Conservation (phyloP, 2,329 filamentous ascomycete species). For the Trichoderma citrinoviride region DNA sequence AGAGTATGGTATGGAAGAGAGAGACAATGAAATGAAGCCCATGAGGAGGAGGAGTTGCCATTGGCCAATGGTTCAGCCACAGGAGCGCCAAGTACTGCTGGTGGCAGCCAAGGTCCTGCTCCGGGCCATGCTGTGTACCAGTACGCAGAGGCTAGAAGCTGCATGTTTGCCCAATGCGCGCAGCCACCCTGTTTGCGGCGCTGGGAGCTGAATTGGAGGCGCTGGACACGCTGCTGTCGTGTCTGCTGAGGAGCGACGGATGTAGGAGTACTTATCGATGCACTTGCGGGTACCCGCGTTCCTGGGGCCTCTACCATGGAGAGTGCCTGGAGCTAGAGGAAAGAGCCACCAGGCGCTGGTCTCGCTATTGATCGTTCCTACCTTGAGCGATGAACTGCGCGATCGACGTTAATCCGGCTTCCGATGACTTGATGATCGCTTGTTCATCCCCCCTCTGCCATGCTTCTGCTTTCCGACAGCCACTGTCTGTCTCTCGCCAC, state of each 20-base stretch:
- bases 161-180: too few species aligned
- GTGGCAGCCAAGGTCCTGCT: not conserved
- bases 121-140: not conserved
- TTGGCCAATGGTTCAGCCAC: conserved; percentile 10
- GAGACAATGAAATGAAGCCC: not conserved
- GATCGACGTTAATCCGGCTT: conserved; percentile 6
- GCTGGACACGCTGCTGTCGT: not conserved
- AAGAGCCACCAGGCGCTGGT: not conserved
- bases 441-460: too few species aligned
- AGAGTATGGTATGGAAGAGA: not conserved
- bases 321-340: not conserved
- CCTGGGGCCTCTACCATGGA: not conserved
- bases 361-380: not conserved
- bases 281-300: not conserved
- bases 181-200: not conserved
- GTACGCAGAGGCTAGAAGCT: not conserved
- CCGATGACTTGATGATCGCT: not conserved
- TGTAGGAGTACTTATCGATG: not conserved
- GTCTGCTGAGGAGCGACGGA: not conserved
- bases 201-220: not conserved
- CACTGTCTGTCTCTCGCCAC: not conserved
- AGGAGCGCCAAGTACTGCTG: not conserved
- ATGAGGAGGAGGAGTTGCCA: not conserved
- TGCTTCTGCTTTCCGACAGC: not conserved
- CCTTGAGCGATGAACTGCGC: not conserved